Conservation (phyloP, 345 rosid genomes). For the Cardamine occulta region DNA sequence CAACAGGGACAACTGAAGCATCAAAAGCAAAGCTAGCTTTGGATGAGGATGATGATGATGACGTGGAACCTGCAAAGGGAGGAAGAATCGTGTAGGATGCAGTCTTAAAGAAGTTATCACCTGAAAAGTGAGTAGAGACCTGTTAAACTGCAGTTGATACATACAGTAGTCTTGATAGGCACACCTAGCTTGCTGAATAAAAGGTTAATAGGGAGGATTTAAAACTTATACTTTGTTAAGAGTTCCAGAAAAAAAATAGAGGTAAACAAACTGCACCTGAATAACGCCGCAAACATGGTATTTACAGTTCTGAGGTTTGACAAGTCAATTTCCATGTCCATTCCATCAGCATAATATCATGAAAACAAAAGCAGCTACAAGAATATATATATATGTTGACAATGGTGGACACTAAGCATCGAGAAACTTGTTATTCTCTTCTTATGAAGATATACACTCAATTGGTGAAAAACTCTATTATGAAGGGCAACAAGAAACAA, state of each 20-base stretch:
- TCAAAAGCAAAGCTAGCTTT: too few species aligned
- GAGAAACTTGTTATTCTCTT: neutral
- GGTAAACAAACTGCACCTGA: slow-evolving; percentile 60
- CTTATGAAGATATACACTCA: neutral
- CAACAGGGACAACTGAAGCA: too few species aligned
- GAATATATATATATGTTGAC: neutral
- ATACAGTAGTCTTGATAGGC: slow-evolving; percentile 96
- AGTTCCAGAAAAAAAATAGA: too few species aligned
- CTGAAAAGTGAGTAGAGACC: too few species aligned
- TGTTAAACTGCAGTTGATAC: too few species aligned
- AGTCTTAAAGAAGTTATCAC: too few species aligned
- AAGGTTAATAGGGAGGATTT: slow-evolving; percentile 1
- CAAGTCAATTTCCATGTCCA: slow-evolving; percentile 98
- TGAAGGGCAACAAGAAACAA: slow-evolving; percentile 3
- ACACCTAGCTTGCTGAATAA: slow-evolving; percentile 90
- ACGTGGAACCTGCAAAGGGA: too few species aligned
- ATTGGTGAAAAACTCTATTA: neutral
- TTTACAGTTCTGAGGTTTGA: slow-evolving; percentile 97
- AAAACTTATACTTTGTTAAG: too few species aligned
- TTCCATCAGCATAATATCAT: slow-evolving; percentile 58
- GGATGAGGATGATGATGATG: too few species aligned
- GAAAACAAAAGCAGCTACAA: slow-evolving; percentile 14
- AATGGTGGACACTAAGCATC: neutral
- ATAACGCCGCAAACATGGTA: slow-evolving; percentile 98
- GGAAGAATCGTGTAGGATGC: too few species aligned